These are phyloP conservation scores for Metrosideros polymorpha DNA, from an alignment of 441 rosid species.

Conservation along the genomic window DNA sequence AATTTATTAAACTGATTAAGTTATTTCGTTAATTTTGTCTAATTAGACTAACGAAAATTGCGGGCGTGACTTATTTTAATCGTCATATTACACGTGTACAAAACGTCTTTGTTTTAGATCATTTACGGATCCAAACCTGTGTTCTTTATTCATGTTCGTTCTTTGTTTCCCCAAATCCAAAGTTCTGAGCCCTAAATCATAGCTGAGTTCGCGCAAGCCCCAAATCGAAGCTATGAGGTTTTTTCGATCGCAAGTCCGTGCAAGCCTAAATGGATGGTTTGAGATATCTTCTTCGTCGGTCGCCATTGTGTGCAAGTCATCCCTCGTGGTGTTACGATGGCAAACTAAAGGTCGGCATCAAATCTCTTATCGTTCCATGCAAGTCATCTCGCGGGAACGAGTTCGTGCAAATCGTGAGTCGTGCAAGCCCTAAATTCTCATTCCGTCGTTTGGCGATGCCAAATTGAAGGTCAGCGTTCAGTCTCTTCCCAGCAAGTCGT, in stretches of 20 bases:
- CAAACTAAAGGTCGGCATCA: not conserved
- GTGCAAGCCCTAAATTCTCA: not conserved
- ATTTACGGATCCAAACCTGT: too few species aligned
- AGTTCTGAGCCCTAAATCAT: too few species aligned
- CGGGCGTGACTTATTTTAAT: too few species aligned
- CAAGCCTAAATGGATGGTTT: not conserved
- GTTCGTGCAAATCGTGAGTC: not conserved
- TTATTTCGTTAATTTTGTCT: too few species aligned
- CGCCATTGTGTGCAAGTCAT: not conserved
- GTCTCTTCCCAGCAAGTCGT: not conserved
- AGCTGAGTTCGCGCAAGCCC: not conserved
- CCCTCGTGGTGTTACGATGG: not conserved
- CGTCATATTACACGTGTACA: not conserved
- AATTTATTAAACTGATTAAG: too few species aligned
- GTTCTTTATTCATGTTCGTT: too few species aligned
- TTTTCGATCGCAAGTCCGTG: not conserved
- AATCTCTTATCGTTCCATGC: not conserved
- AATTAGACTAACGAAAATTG: too few species aligned
- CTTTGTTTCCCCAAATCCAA: not conserved
- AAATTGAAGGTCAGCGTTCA: not conserved
- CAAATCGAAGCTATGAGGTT: not conserved
- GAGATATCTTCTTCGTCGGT: not conserved
- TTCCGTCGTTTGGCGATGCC: not conserved
- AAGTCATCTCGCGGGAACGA: not conserved
- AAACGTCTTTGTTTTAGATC: not conserved